Percentiles rank a stretch among this genome's conserved stretches.
phyloP scores from a whole-genome alignment of 2,329 filamentous ascomycete species.

The Neopestalotiopsis sp. region DNA sequence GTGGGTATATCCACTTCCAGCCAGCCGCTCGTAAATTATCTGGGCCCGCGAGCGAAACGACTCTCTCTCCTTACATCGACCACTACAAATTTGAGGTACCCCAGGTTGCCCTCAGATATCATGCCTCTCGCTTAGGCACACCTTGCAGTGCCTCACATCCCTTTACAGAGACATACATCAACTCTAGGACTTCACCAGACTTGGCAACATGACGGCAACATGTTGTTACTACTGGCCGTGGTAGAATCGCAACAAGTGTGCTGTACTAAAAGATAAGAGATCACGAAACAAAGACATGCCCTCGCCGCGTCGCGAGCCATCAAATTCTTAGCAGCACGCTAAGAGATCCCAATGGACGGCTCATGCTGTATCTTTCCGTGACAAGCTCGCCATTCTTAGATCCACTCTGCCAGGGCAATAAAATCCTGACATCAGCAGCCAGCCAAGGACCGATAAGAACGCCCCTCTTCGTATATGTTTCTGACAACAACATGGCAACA shows the following conservation, averaged over 20 bases:
- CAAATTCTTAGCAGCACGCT: neutral
- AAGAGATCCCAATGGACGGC: neutral
- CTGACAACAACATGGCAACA: neutral
- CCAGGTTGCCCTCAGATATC: neutral
- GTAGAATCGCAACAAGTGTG: conserved; percentile 8
- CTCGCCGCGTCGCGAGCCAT: neutral
- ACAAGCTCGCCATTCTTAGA: neutral
- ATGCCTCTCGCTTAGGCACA: neutral
- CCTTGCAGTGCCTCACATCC: neutral
- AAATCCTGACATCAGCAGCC: neutral
- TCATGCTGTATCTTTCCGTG: conserved; percentile 17
- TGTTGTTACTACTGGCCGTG: neutral
- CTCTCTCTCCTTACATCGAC: neutral
- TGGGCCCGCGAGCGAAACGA: neutral
- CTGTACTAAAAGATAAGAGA: conserved; percentile 7
- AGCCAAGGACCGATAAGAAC: neutral
- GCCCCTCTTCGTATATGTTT: neutral
- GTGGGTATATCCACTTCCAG: conserved; percentile 11
- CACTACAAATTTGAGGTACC: neutral
- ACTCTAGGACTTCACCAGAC: neutral
- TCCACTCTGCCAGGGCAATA: conserved; percentile 5
- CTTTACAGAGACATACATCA: neutral
- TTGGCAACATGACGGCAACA: neutral
- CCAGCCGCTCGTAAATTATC: neutral
- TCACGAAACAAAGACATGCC: conserved; percentile 4